Evolutionary conservation across 768 basidiomycete genomes (phyloP), one percentile per base, ranked within the genome.

Genomic region (Suillus paluster): DNA sequence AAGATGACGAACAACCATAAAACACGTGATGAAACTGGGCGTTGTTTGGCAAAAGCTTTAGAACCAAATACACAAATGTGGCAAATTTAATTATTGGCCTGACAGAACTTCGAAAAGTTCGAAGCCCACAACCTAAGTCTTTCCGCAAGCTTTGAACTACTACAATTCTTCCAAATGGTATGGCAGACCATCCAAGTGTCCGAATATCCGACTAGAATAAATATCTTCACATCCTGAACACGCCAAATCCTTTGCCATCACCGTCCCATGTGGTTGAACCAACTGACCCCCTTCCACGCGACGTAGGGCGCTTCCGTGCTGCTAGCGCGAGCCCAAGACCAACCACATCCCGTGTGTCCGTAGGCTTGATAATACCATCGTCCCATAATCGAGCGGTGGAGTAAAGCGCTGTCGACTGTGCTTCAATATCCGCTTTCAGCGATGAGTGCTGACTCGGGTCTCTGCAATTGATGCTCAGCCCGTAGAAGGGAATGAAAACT

Each of bases 301-400:
- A 45, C 59, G 65, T 59, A 30, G 59, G 60, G 58, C 75, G 73
- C 65, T 79, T 77, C 64, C 86, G 79, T 30, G 83, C 84, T 54
- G 91, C 86, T n/a, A 98, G 80, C 11, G 89, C 91, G 9, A 98
- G 83, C n/a, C 88, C 91, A 6, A 98, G 81, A 6, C 95, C 96
- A 48, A 97, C 83, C 1, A 92, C 88, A 74, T 95, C 90, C 60
- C 95, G 81, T 0, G 95, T 97, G 69, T 97, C 95, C 10, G 85
- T 85, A 5, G 96, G 95, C 66, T 84, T 85, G 74, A 98, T 94
- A 60, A 97, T 91, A 3, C 93, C 93, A 67, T 95, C 93, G 69
- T 95, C 95, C 95, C 94, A 97, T 59, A 98, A 77, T n/a, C 94
- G 86, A 12, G 95, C 95, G 1, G 91, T 92, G 2, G 94, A 94